These are phyloP conservation scores for Mrakia blollopis DNA, from an alignment of 768 basidiomycete genomes.

Conservation along the genomic window DNA sequence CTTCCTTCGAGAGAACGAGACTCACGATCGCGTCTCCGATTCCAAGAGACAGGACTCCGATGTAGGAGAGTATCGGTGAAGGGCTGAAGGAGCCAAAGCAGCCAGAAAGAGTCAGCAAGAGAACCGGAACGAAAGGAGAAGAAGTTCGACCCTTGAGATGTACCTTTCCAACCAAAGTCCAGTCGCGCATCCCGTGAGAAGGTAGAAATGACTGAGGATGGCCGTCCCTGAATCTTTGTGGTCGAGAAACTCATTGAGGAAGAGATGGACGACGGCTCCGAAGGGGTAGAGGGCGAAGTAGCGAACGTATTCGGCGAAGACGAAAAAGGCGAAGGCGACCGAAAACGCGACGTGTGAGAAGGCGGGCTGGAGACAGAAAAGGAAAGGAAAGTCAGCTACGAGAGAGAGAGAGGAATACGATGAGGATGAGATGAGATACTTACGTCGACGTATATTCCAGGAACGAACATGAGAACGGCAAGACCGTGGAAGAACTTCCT, in stretches of 20 bases:
- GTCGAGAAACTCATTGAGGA: constrained; percentile 96
- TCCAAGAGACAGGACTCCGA: constrained; percentile 82
- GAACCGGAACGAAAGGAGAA: neutral
- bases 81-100: constrained; percentile 42
- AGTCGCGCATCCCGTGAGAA: constrained; percentile 90
- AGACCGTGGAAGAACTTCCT: constrained; percentile 96
- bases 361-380: constrained; percentile 61
- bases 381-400: neutral
- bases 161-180: constrained; percentile 93
- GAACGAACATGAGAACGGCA: constrained; percentile 93
- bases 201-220: constrained; percentile 94
- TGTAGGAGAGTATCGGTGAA: constrained; percentile 59
- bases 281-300: constrained; percentile 98
- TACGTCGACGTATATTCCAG: constrained; percentile 87
- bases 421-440: constrained; percentile 43
- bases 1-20: constrained; percentile 28
- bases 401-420: neutral
- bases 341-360: constrained; percentile 94
- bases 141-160: constrained; percentile 40
- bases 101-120: neutral
- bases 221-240: constrained; percentile 91
- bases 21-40: constrained; percentile 88
- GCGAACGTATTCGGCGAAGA: constrained; percentile 93
- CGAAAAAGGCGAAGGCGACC: constrained; percentile 88
- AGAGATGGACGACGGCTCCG: constrained; percentile 84